Evolutionary conservation across 202 grass and related monocot genomes (phyloP), one percentile per base, ranked within the genome.

Genomic region (Cymbopogon flexuosus): DNA sequence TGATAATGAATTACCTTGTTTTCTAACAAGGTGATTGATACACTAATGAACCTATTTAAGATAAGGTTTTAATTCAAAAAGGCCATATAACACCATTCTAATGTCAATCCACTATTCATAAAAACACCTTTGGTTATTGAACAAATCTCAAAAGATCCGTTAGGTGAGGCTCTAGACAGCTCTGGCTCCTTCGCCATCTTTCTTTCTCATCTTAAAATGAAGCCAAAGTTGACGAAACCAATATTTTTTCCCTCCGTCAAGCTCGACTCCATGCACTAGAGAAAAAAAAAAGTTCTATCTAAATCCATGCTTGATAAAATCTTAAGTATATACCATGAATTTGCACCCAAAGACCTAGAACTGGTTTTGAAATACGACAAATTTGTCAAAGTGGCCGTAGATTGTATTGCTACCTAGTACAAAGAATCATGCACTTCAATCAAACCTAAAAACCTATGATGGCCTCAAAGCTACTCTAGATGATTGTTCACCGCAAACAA

Each of bases 401-500:
- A 27, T 27, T 27, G 27, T 27, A 27, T 27, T 27, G 1, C 27
- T 27, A 27, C 27, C 27, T 27, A 27, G 27, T 27, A 49, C 14
- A 49, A 49, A 67, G 8, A 22, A 40, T 6, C 8, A 39, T 12
- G 0, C 9, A 67, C 18, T 22, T 67, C 1, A 40, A 40, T 39
- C 36, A 33, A 49, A 52, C 23, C 46, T 72, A 54, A 19, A 34
- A 43, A 14, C 14, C 29, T 54, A 52, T 0, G 0, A 12, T 52
- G 5, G 0, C 30, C 10, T 34, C 4, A 19, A 60, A 41, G 13
- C 12, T 14, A 27, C 3, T 1, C 2, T 8, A 57, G 5, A 57
- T 22, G 10, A 60, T 34, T 9, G 13, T 49, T 13, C 18, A 27
- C 18, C 79, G 6, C 85, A 87, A 3, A 82, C 57, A 58, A 87